Conservation (phyloP, 208 protist genomes). For the Leishmania aethiopica region DNA sequence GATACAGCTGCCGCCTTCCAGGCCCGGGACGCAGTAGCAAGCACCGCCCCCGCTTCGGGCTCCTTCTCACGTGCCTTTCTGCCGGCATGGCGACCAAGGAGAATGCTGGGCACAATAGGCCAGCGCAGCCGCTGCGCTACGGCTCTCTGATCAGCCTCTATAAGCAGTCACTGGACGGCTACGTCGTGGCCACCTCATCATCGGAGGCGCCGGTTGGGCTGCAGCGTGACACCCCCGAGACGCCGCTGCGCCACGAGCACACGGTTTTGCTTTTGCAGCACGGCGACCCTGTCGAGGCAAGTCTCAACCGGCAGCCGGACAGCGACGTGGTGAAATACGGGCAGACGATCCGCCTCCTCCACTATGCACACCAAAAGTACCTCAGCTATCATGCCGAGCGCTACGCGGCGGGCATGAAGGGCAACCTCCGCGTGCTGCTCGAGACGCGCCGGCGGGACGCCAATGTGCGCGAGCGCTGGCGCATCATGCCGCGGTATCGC, state of each 20-base stretch:
- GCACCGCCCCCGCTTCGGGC: background rate
- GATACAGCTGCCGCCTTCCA: too few relatives aligned
- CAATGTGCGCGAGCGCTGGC: constrained; percentile 43
- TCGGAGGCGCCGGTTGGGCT: constrained; percentile 46
- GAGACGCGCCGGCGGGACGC: constrained; percentile 25
- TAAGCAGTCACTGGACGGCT: constrained; percentile 43
- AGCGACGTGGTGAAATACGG: constrained; percentile 62
- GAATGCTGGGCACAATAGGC: background rate
- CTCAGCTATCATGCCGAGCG: constrained; percentile 46
- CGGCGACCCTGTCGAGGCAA: constrained; percentile 40
- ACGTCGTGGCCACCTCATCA: constrained; percentile 49
- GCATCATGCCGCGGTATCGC: constrained; percentile 67
- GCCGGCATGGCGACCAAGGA: background rate
- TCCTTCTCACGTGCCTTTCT: background rate
- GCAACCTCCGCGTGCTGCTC: constrained; percentile 52
- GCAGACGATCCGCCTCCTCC: constrained; percentile 50
- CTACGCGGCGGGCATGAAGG: constrained; percentile 49
- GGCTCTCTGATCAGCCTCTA: constrained; percentile 45
- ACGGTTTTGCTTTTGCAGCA: constrained; percentile 42
- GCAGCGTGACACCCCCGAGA: constrained; percentile 29
- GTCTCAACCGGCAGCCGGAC: constrained; percentile 6
- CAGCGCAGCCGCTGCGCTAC: constrained; percentile 34
- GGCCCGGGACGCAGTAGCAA: background rate
- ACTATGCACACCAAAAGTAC: constrained; percentile 48
- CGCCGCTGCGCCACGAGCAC: constrained; percentile 49